Evolutionary conservation across 129 eudicot species (phyloP), one percentile per base, ranked within the genome.

Genomic region (Artemisia argyi): DNA sequence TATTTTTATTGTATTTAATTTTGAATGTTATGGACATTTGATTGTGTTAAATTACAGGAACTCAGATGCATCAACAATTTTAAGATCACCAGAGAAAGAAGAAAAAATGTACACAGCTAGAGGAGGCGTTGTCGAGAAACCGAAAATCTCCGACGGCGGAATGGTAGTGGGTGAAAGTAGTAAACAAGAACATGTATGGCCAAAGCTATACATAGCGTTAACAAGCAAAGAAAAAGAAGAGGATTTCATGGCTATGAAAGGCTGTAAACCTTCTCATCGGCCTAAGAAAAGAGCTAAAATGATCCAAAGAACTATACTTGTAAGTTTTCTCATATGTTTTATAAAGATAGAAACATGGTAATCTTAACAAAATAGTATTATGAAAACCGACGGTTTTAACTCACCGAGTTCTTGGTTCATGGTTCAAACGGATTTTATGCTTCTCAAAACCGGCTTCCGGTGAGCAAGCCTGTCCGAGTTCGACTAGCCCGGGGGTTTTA

Each of bases 191-290:
- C 75, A 75, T 20, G 89, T 79, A 26, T 84, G 89, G 87, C 94
- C 94, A 18, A 87, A 84, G 66, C 66, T 87, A 70, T 85, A 68
- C 42, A 67, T 84, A 64, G 76, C 75, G 44, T 78, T 87, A 72
- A 70, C 94, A 24, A 87, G 87, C 76, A 87, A 87, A 57, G 94
- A 87, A 77, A 87, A 87, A 72, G 94, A 87, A 61, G 94, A 84
- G 30, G 94, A 87, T 64, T 87, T 87, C 52, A 73, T 87, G 85
- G 89, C 93, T 12, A 87, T 87, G 93, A 87, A 87, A 75, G 94
- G 94, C 61, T 87, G 94, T 73, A 84, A 82, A 74, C 89, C 79
- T 66, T 88, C 94, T 49, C 89, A 87, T 5, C 71, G 94, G 59
- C 94, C 94, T 24, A 87, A 87, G 67, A 87, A 87, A 53, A 82